phyloP scores from a whole-genome alignment of 192 early-diverging fungal species.

The Podila minutissima region DNA sequence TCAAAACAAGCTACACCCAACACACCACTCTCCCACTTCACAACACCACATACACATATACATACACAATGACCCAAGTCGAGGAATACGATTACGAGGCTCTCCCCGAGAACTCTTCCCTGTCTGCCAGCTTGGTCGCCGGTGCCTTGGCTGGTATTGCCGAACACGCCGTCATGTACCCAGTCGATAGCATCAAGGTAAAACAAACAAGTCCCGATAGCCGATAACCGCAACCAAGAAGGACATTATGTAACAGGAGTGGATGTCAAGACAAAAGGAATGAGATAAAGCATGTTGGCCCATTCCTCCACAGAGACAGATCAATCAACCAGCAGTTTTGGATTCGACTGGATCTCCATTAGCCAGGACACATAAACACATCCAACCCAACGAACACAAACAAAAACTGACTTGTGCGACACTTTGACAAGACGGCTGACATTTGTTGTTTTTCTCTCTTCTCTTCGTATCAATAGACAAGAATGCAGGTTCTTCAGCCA shows the following conservation, averaged over 20 bases:
- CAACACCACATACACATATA: background rate
- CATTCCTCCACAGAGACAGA: no score
- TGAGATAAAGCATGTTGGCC: no score
- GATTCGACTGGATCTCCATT: no score
- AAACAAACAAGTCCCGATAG: background rate
- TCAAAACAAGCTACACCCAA: background rate
- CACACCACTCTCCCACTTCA: background rate
- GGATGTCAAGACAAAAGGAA: no score
- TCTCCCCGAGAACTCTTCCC: constrained; percentile 78
- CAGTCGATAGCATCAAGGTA: constrained; percentile 94
- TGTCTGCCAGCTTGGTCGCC: constrained; percentile 85
- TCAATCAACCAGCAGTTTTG: no score
- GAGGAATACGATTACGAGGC: constrained; percentile 91
- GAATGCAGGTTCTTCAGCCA: constrained; percentile 90
- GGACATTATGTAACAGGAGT: no score
- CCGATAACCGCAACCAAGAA: no score
- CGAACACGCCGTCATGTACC: constrained; percentile 96
- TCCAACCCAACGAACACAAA: no score
- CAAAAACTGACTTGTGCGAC: background rate
- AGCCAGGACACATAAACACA: no score
- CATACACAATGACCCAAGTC: constrained; percentile 31
- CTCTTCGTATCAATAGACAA: constrained; percentile 69
- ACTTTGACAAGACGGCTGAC: background rate
- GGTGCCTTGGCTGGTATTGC: constrained; percentile 96
- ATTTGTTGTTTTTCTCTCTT: background rate